phyloP scores from a whole-genome alignment of 345 rosid genomes.

The Gossypium ekmanianum region DNA sequence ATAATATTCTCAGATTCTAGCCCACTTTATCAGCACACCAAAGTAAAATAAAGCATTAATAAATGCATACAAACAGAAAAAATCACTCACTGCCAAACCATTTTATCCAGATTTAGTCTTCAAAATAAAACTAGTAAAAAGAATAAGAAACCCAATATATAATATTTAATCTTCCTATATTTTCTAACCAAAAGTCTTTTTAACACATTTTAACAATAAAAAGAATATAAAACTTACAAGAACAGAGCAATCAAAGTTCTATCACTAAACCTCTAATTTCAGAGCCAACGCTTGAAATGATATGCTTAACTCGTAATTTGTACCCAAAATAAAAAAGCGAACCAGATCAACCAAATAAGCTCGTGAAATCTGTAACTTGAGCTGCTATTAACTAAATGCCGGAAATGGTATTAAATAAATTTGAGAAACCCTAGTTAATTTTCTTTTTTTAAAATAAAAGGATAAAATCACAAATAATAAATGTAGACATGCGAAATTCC shows the following conservation, averaged over 20 bases:
- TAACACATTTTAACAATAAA: not conserved
- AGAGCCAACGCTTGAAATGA: not conserved
- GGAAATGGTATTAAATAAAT: not conserved
- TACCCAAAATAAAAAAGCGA: not conserved
- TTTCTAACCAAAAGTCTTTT: not conserved
- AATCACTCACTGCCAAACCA: not conserved
- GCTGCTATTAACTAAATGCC: slow-evolving; percentile 27
- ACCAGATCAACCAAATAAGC: slow-evolving; percentile 21
- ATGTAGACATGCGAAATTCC: not conserved
- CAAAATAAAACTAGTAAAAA: not conserved
- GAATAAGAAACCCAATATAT: not conserved
- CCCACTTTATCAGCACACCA: not conserved
- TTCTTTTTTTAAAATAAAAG: not conserved
- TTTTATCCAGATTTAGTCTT: not conserved
- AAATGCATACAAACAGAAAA: not conserved
- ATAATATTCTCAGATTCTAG: not conserved
- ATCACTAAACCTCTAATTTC: slow-evolving; percentile 16
- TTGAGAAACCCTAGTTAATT: not conserved
- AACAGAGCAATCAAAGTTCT: slow-evolving; percentile 11
- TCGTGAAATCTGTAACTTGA: slow-evolving; percentile 26
- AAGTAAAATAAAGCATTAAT: not conserved
- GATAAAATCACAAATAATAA: not conserved
- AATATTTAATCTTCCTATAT: not conserved
- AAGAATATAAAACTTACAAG: not conserved
- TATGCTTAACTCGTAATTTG: slow-evolving; percentile 10